Base-by-base conservation (phyloP, 495 filamentous ascomycete genomes). In the Clohesyomyces aquaticus region DNA sequence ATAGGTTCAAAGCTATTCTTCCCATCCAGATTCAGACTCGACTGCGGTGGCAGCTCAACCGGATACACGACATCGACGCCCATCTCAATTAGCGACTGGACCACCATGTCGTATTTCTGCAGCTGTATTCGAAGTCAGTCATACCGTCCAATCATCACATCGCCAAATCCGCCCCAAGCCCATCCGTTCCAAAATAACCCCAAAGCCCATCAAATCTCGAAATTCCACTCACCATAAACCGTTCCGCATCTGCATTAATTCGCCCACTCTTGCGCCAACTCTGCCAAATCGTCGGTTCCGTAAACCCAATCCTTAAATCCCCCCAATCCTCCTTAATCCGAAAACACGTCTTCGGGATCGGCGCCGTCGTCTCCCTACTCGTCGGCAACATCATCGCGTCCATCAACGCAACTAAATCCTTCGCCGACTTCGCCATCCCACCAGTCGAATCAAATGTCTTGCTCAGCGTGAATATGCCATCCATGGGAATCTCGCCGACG, bases 391-490 rank as follows among this genome's bases (percentile, higher is more conserved):
- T 69, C 52, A 75, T 23, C 1, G 67, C 73, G 32, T 73, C 71
- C 43, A 69, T 67, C 18, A 75, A 65, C 2, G 57, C 57, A 16
- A 57, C 66, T 23, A 75, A 60, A 52, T 75, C 73, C 54, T 70
- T 68, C 11, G 69, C 69, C 14, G 68, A 68, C 62, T 75, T 75
- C 14, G 73, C 62, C 66, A 75, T 75, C 16, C 66, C 68, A 28
- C 73, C 66, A n/a, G 65, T 65, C 32, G 60, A 68, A 49, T 75
- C 69, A 23, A 72, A 70, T 2, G 57, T 65, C 51, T 69, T 69
- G 46, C 65, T 61, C 18, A 70, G 68, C 10, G 60, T 53, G 56
- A 71, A 72, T 11, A 69, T 60, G 32, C 70, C 71, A 28, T 70
- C 62, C 47, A 60, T 69, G n/a, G 65, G 64, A 10, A 75, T 53